phyloP scores from a whole-genome alignment of 177 flowering plant genomes.

The Tripterygium wilfordii region DNA sequence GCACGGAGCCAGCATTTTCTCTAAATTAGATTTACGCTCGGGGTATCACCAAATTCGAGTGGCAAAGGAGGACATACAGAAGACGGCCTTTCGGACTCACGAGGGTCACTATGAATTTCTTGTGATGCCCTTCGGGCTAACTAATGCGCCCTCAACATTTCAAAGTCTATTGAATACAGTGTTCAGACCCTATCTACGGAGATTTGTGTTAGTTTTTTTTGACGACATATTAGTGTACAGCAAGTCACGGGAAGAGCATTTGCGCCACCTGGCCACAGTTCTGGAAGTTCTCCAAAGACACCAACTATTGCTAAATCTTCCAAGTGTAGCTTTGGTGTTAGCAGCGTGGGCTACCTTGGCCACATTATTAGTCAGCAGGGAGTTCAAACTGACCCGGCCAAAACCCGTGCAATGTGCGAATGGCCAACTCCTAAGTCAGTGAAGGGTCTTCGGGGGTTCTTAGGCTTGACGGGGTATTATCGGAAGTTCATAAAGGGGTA shows the following conservation, averaged over 20 bases:
- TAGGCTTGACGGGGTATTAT: no score
- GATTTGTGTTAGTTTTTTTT: slow-evolving; percentile 10
- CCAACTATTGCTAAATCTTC: neutral
- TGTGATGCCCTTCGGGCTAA: slow-evolving; percentile 11
- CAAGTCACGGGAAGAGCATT: neutral
- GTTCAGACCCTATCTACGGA: neutral
- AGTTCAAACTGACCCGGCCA: no score
- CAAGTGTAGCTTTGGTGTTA: neutral
- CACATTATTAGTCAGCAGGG: no score
- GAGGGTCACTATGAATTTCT: slow-evolving; percentile 5
- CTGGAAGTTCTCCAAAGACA: neutral
- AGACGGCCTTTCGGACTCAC: slow-evolving; percentile 8
- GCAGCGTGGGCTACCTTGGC: no score
- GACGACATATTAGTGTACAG: slow-evolving; percentile 5
- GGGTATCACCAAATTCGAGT: slow-evolving; percentile 10
- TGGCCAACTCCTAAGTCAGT: no score
- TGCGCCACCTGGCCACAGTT: neutral
- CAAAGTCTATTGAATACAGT: slow-evolving; percentile 1
- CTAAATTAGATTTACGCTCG: slow-evolving; percentile 3
- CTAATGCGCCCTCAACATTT: slow-evolving; percentile 5
- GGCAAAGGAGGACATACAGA: neutral
- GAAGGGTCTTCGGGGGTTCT: no score
- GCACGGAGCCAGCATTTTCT: neutral
- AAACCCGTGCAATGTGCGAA: no score
- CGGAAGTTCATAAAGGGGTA: no score